These are phyloP conservation scores for Heliamphora ciliata DNA, from an alignment of 179 eudicot species.

Conservation along the genomic window DNA sequence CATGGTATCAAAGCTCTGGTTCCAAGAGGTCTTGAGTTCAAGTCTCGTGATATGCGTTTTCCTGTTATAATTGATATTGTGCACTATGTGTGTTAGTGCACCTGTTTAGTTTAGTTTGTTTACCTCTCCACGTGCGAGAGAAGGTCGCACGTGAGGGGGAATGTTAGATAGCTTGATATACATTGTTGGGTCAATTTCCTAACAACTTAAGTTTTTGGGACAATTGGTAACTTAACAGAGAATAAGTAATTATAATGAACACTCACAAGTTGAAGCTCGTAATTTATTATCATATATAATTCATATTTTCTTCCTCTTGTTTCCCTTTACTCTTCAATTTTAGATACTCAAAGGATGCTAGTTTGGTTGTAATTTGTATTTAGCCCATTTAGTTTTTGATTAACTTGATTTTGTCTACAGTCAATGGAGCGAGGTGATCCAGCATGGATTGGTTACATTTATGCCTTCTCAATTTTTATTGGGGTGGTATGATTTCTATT, in stretches of 20 bases:
- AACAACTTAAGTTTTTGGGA: no score
- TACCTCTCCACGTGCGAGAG: no score
- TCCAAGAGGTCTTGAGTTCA: no score
- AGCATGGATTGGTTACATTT: constrained; percentile 55
- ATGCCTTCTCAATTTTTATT: constrained; percentile 54
- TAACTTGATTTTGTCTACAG: constrained; percentile 29
- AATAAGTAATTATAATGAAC: neutral
- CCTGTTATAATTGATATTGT: no score
- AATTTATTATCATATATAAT: no score
- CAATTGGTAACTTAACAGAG: neutral
- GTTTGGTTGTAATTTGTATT: neutral
- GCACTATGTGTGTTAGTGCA: no score
- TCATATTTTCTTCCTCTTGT: neutral
- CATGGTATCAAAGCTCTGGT: no score
- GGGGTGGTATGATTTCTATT: constrained; percentile 50
- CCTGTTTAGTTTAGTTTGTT: no score
- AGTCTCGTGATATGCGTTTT: no score
- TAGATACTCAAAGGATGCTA: neutral
- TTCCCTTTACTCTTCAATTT: neutral
- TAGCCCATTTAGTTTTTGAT: neutral
- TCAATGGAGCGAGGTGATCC: constrained; percentile 53
- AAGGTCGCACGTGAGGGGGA: no score
- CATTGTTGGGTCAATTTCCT: no score
- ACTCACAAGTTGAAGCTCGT: neutral
- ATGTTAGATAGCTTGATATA: no score